Conservation (phyloP, 345 rosid species). For the Hibiscus mutabilis region DNA sequence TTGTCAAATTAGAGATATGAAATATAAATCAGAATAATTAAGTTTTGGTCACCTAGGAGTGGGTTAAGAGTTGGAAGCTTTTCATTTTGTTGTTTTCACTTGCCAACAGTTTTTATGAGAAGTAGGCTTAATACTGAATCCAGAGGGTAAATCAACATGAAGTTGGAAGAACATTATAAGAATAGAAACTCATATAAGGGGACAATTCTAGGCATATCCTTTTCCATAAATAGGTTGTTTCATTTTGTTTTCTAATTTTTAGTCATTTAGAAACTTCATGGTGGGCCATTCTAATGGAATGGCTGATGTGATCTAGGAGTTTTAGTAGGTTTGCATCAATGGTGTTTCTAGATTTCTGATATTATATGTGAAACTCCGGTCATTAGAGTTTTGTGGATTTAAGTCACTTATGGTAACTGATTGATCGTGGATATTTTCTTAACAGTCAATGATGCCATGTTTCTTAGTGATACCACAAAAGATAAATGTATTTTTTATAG, state of each 20-base stretch:
- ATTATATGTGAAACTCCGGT: not conserved
- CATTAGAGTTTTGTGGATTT: not conserved
- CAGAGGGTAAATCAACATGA: not conserved
- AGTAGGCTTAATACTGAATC: not conserved
- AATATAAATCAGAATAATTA: not conserved
- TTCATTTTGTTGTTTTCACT: not conserved
- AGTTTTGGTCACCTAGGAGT: not conserved
- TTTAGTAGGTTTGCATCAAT: not conserved
- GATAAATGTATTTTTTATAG: not conserved
- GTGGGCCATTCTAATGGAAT: not conserved
- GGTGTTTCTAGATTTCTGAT: not conserved
- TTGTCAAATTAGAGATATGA: constrained; percentile 1
- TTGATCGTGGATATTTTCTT: not conserved
- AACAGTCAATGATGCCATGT: not conserved
- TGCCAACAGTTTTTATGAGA: not conserved
- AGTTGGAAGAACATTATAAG: not conserved
- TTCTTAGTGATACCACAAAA: not conserved
- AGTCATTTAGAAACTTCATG: not conserved
- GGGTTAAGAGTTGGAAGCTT: not conserved
- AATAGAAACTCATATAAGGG: not conserved
- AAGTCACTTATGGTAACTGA: not conserved
- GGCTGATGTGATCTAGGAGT: not conserved
- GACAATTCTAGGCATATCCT: not conserved
- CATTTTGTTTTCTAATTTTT: not conserved
- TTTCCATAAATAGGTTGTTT: not conserved